Evolutionary conservation across 495 filamentous ascomycete genomes (phyloP).

Genomic region (Aspergillus nanangensis): DNA sequence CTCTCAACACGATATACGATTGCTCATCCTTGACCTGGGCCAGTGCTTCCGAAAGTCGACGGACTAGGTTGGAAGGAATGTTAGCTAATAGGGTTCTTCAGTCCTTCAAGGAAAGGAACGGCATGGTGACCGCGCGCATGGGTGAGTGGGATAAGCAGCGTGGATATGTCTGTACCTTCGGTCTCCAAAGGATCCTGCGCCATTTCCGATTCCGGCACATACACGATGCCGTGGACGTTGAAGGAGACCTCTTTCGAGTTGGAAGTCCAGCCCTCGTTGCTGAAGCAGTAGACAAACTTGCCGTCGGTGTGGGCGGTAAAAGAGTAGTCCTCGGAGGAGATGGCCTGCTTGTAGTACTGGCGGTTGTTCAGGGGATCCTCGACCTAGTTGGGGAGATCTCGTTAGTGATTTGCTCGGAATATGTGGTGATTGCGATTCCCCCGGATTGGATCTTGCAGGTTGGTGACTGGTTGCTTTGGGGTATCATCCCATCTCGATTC

Average conservation of each 20-base stretch:
- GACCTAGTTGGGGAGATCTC: constrained; percentile 47
- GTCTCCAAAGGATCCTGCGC: constrained; percentile 83
- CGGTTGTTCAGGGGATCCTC: constrained; percentile 71
- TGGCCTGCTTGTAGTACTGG: constrained; percentile 69
- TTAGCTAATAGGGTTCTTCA: no score
- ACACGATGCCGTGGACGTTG: constrained; percentile 98
- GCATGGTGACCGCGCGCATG: no score
- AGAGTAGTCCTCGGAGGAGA: constrained; percentile 87
- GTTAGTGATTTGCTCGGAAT: no score
- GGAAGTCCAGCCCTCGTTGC: constrained; percentile 92
- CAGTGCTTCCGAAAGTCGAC: constrained; percentile 77
- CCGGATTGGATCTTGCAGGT: no score
- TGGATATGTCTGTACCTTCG: no score
- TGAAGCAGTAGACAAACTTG: constrained; percentile 95
- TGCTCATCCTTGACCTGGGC: constrained; percentile 96
- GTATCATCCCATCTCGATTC: background rate
- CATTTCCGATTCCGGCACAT: constrained; percentile 84
- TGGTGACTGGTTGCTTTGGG: no score
- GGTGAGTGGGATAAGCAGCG: no score
- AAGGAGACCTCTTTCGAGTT: constrained; percentile 96
- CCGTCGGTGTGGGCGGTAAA: constrained; percentile 85
- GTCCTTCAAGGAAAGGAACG: no score
- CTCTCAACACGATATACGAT: constrained; percentile 91
- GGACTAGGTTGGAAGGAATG: constrained; percentile 52
- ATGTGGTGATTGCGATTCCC: no score